Evolutionary conservation across 345 rosid species (phyloP).

Genomic region (Boechera stricta): DNA sequence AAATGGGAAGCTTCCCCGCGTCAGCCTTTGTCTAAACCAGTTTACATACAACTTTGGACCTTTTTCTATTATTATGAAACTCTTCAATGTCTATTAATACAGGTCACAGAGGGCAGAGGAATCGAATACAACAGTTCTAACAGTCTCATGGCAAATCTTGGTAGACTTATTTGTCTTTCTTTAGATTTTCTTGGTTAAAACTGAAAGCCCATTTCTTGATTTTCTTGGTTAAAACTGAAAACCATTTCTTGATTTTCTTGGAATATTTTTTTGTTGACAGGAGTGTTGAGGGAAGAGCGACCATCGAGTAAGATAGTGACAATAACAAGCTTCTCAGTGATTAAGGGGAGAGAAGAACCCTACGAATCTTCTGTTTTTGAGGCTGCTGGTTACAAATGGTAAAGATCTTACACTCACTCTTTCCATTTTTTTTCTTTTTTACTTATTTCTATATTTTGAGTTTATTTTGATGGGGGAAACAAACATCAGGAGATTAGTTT

Average conservation of each 20-base stretch:
- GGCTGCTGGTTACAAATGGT: slow-evolving; percentile 53
- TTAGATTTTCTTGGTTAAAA: background rate
- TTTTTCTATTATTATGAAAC: no score
- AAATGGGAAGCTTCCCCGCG: no score
- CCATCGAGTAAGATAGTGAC: slow-evolving; percentile 50
- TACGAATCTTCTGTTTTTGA: slow-evolving; percentile 51
- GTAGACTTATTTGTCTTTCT: slow-evolving; percentile 2
- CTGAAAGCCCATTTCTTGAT: background rate
- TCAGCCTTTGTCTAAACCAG: no score
- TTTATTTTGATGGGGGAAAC: no score
- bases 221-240: background rate
- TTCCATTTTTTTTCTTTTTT: background rate
- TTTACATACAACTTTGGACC: no score
- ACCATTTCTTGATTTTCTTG: no score
- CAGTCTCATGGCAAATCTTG: slow-evolving; percentile 29
- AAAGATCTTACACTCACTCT: background rate
- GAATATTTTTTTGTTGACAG: background rate
- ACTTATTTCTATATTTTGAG: no score
- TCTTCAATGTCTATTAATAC: no score
- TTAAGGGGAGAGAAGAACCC: slow-evolving; percentile 25
- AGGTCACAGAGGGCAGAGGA: slow-evolving; percentile 34
- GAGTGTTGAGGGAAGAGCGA: slow-evolving; percentile 27
- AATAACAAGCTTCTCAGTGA: slow-evolving; percentile 46
- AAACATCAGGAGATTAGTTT: no score
- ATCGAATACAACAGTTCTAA: slow-evolving; percentile 19